Evolutionary conservation across 768 basidiomycete genomes (phyloP).

Genomic region (Leccinum disarticulatum): DNA sequence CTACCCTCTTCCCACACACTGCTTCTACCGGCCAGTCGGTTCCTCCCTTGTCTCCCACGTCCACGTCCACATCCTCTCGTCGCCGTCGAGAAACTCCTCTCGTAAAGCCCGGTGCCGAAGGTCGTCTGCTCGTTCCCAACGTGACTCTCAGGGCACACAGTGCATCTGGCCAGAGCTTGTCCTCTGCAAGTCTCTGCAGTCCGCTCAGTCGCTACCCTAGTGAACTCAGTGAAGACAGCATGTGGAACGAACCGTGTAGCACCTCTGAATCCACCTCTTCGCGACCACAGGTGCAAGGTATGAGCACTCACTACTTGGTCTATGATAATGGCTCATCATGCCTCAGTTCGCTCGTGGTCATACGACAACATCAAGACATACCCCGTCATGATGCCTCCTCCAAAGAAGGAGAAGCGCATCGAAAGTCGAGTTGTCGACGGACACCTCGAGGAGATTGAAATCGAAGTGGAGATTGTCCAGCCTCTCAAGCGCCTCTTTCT

Average conservation of each 20-base stretch:
- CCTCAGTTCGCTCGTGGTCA: constrained; percentile 68
- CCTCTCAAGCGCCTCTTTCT: constrained; percentile 67
- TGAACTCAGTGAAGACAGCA: constrained; percentile 37
- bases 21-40: constrained; percentile 37
- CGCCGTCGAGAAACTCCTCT: constrained; percentile 53
- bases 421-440: constrained; percentile 50
- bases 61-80: constrained; percentile 34
- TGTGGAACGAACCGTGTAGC: constrained; percentile 29
- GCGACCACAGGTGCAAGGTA: constrained; percentile 55
- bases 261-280: constrained; percentile 23
- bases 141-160: constrained; percentile 36
- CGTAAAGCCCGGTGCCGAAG: constrained; percentile 60
- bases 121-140: constrained; percentile 58
- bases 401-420: constrained; percentile 50
- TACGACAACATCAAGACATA: constrained; percentile 74
- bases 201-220: constrained; percentile 43
- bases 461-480: constrained; percentile 54
- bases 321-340: constrained; percentile 9
- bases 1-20: constrained; percentile 37
- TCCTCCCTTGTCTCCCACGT: constrained; percentile 36
- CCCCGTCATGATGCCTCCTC: constrained; percentile 50
- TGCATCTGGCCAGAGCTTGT: constrained; percentile 35
- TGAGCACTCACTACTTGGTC: constrained; percentile 19
- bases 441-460: constrained; percentile 51
- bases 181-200: constrained; percentile 32